Base-by-base conservation (phyloP, 148 eudicot species). In the Nepenthes mirabilis region DNA sequence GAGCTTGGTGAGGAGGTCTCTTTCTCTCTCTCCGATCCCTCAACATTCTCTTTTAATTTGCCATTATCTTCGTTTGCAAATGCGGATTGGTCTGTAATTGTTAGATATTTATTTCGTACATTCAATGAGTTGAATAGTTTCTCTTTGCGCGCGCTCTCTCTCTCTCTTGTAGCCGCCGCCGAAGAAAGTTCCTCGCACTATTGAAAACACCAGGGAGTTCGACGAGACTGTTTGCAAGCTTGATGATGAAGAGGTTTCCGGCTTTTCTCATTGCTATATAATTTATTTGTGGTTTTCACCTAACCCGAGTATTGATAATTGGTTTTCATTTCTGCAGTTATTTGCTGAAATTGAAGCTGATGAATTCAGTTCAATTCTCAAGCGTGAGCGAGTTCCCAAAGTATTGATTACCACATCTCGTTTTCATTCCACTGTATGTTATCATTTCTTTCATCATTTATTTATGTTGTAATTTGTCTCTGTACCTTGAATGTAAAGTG, bases 1-100 rank as follows among this genome's bases (percentile, higher is more conserved):
- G 98, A 91, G 72, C 98, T 91, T 56, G 98, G 98, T 33, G 94
- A 91, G 59, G 98, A 85, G 91, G 91, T 87, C 1, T 23, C 37
- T 32, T 10, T 61, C 11, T 67, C 67, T 14, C 14, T 35, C 45
- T 14, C 23, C 23, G 1, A 13, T 52, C 34, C 58, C 12, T 32
- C 3, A 7, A 9, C 52, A 40, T 40, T 8, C 8, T 40, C 45
- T 40, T 40, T 8, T 8, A 3, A 8, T 40, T 40, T 4, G 0
- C 45, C 4, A 4, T 40, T 3, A 4, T 40, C 45, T 3, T 40
- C 8, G 8, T 40, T 40, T 40, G 45, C 6, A 0, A 40, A 3
- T 40, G 45, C 8, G 8, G 8, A 8, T 40, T 40, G 4, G 45
- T 3, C 45, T 23, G 23, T 23, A 23, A 23, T 23, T 23, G 23